phyloP scores from a whole-genome alignment of 164 flowering plant species.

The Liriodendron chinense region DNA sequence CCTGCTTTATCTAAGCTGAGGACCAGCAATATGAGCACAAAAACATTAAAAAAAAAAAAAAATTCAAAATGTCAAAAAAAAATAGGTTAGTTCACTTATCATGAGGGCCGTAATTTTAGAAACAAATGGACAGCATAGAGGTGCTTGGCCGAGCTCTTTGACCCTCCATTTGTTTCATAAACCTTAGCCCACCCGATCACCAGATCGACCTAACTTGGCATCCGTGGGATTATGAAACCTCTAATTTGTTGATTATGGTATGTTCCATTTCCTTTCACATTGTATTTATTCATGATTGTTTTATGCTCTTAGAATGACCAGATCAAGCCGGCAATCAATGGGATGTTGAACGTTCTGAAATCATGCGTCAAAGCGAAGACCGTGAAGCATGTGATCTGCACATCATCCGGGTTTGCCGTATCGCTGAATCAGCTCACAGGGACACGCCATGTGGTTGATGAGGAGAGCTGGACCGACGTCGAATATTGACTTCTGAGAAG shows the following conservation, averaged over 20 bases:
- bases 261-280: not conserved
- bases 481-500: constrained; percentile 52
- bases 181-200: not conserved
- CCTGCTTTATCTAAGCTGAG: too few species aligned
- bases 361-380: constrained; percentile 57
- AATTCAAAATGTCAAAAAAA: not conserved
- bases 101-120: too few species aligned
- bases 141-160: not conserved
- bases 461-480: constrained; percentile 60
- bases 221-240: not conserved
- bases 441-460: constrained; percentile 50
- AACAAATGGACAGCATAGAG: not conserved
- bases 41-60: not conserved
- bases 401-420: constrained; percentile 72
- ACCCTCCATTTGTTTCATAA: not conserved
- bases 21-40: not conserved
- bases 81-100: not conserved
- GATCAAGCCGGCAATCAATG: constrained; percentile 74
- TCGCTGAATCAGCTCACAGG: constrained; percentile 36
- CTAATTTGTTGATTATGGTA: too few species aligned
- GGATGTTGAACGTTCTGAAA: constrained; percentile 49
- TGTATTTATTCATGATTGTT: not conserved
- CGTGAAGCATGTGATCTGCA: constrained; percentile 59
- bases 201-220: not conserved
- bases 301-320: constrained; percentile 44